These are phyloP conservation scores for Avicennia marina DNA, from an alignment of 257 asterid species.

Conservation along the genomic window DNA sequence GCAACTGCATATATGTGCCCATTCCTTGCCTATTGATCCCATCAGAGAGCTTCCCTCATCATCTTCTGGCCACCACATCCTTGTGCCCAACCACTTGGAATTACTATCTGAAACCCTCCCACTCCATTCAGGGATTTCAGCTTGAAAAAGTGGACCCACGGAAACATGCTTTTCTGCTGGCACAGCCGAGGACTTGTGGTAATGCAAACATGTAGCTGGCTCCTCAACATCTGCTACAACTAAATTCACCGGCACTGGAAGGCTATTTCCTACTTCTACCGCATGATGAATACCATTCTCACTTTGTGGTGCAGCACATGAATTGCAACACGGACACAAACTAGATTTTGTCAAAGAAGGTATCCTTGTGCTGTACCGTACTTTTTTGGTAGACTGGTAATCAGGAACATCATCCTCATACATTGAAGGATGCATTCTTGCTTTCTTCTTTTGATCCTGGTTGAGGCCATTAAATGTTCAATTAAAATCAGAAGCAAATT, in stretches of 20 bases:
- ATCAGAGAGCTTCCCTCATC: slow-evolving; percentile 10
- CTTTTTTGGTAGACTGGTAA: slow-evolving; percentile 32
- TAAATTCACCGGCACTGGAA: slow-evolving; percentile 19
- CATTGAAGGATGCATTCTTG: slow-evolving; percentile 63
- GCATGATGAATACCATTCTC: slow-evolving; percentile 24
- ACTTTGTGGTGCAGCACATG: slow-evolving; percentile 24
- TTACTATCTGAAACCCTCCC: slow-evolving; percentile 44
- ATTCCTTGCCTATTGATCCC: slow-evolving; percentile 45
- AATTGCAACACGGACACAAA: slow-evolving; percentile 39
- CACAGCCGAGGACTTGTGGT: slow-evolving; percentile 15
- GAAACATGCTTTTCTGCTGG: slow-evolving; percentile 26
- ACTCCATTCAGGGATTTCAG: slow-evolving; percentile 67
- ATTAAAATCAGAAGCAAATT: slow-evolving; percentile 1
- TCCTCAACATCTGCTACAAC: slow-evolving; percentile 12
- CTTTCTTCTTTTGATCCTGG: slow-evolving; percentile 52
- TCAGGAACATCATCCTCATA: slow-evolving; percentile 38
- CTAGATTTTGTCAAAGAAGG: slow-evolving; percentile 25
- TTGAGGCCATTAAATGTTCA: slow-evolving; percentile 8
- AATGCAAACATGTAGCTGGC: slow-evolving; percentile 12
- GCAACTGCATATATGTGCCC: slow-evolving; percentile 41
- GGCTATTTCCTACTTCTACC: slow-evolving; percentile 22
- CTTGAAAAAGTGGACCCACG: slow-evolving; percentile 53
- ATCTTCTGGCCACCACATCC: slow-evolving; percentile 49
- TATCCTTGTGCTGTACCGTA: slow-evolving; percentile 49
- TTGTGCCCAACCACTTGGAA: slow-evolving; percentile 75